These are phyloP conservation scores for Phytopythium helicoides DNA, from an alignment of 352 stramenopile genomes.

Conservation along the genomic window DNA sequence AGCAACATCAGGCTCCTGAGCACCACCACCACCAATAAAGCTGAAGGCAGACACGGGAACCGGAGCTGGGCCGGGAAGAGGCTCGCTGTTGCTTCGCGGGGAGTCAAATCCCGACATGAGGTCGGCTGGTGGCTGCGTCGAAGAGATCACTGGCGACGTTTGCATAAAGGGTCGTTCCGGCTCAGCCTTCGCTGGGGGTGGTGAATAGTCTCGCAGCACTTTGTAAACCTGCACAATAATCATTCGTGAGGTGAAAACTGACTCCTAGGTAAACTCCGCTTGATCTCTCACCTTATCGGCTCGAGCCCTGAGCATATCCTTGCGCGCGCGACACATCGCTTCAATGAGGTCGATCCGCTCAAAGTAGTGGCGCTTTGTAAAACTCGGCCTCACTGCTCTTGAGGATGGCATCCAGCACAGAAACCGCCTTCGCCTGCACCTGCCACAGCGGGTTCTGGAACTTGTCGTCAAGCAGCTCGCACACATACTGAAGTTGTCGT, in stretches of 20 bases:
- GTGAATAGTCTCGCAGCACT: slow-evolving; percentile 28
- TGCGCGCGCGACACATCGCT: slow-evolving; percentile 53
- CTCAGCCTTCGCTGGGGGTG: slow-evolving; percentile 19
- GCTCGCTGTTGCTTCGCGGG: slow-evolving; percentile 31
- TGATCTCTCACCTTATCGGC: slow-evolving; percentile 63
- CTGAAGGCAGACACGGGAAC: slow-evolving; percentile 30
- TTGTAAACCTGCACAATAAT: slow-evolving; percentile 1
- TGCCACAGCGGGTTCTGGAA: slow-evolving; percentile 82
- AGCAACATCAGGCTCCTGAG: slow-evolving; percentile 16
- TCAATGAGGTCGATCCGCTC: slow-evolving; percentile 45
- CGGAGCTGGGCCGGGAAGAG: slow-evolving; percentile 16
- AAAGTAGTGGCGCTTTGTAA: slow-evolving; percentile 74
- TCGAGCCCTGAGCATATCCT: slow-evolving; percentile 72
- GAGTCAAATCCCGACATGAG: slow-evolving; percentile 31
- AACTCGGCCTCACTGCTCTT: slow-evolving; percentile 49
- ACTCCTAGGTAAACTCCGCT: too few relatives aligned
- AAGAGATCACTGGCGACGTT: slow-evolving; percentile 39
- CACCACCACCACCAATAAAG: slow-evolving; percentile 15
- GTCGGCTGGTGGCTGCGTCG: slow-evolving; percentile 23
- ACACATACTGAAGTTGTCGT: slow-evolving; percentile 52
- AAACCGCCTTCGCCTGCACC: slow-evolving; percentile 78
- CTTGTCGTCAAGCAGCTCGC: slow-evolving; percentile 83
- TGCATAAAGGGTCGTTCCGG: slow-evolving; percentile 31
- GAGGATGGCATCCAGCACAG: slow-evolving; percentile 67
- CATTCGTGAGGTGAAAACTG: too few relatives aligned